Conservation (phyloP, 75 land plant species). For the Picea sitchensis region DNA sequence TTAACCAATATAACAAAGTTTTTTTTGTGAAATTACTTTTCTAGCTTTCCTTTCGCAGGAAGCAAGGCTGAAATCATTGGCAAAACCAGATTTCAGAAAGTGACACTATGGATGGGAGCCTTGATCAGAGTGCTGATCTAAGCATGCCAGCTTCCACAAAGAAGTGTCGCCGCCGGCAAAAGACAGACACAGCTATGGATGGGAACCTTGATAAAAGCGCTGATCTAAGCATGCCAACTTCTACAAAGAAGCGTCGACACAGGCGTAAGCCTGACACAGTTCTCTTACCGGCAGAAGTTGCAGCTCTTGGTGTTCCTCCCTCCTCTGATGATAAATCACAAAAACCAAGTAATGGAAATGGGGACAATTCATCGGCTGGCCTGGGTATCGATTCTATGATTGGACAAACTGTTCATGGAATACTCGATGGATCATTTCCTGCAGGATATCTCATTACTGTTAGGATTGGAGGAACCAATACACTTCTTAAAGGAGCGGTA, state of each 20-base stretch:
- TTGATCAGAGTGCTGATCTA: not conserved
- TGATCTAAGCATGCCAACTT: not conserved
- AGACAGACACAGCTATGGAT: slow-evolving; percentile 1
- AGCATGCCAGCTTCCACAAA: not conserved
- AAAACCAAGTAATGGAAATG: not conserved
- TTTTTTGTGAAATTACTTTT: not conserved
- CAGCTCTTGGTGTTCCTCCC: slow-evolving; percentile 5
- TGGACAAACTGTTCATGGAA: slow-evolving; percentile 27
- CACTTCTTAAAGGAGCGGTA: slow-evolving; percentile 20
- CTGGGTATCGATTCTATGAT: not conserved
- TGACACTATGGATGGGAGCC: not conserved
- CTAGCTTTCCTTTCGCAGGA: not conserved
- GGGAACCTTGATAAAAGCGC: not conserved
- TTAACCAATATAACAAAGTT: not conserved
- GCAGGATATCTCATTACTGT: slow-evolving; percentile 31
- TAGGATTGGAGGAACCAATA: slow-evolving; percentile 17
- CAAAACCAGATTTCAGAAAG: not conserved
- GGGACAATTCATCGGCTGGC: not conserved
- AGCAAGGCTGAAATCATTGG: not conserved
- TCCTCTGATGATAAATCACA: not conserved
- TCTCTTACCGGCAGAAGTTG: not conserved
- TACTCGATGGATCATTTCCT: slow-evolving; percentile 31
- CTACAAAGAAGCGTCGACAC: slow-evolving; percentile 6
- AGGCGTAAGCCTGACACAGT: not conserved
- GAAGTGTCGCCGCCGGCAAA: slow-evolving; percentile 4